Evolutionary conservation across 2,329 filamentous ascomycete species (phyloP), one percentile per base, ranked within the genome.

Genomic region (Plectosphaerella plurivora): DNA sequence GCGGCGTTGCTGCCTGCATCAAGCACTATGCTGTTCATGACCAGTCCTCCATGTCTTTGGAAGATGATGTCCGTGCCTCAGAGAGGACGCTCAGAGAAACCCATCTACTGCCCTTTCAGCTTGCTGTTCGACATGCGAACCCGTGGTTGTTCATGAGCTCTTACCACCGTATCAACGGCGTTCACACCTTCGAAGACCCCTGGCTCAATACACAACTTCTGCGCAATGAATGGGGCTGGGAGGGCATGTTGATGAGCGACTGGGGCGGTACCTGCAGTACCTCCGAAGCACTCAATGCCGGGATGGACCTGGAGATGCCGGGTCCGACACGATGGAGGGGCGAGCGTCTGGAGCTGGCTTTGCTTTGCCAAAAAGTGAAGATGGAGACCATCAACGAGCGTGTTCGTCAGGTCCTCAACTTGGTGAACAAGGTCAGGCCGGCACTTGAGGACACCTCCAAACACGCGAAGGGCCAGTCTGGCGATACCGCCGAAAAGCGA

Each of bases 161-260:
- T 18, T 72, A 71, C 51, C 69, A 68, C 36, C 68, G 66, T 39
- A 65, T 72, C 16, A 71, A 72, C 54, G 73, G 73, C 10, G 60
- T 63, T 24, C 74, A 76, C 57, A 69, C 67, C 20, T 71, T 70
- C 46, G 69, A 71, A 50, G 71, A 73, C 53, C 61, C 64, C 1
- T 65, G 63, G 53, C 60, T 75, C 2, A 58, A 75, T 1, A 59
- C 15, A 68, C 11, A 64, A 68, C 33, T 75, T 10, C 60, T 75
- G 16, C 66, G 74, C 33, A 65, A 65, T 1, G 70, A 75, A 50
- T 78, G 75, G 74, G 68, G 68, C 0, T 77, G 67, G 61, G 62
- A 74, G 4, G 74, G 74, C 0, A 58, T 74, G 8, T 64, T 75
- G 5, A 75, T 77, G 68, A 76, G 72, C 57, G 75, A 77, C 57